phyloP scores from a whole-genome alignment of 805 yeast species.

The Candida patagonica region DNA sequence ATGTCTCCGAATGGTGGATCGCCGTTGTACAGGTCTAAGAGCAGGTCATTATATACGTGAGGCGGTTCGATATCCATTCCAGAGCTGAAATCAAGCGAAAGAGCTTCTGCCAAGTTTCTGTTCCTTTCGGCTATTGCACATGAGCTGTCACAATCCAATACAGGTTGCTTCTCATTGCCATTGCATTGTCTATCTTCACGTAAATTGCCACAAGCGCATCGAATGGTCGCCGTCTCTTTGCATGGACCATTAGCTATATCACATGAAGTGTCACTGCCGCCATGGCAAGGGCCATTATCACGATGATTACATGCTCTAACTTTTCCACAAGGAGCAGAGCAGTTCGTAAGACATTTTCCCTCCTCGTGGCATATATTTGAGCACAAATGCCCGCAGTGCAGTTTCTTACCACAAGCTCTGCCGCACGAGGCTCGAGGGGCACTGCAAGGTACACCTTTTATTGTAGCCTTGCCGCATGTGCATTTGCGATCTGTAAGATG shows the following conservation, averaged over 20 bases:
- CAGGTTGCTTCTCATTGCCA: conserved; percentile 32
- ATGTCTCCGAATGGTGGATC: conserved; percentile 63
- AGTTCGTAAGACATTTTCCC: conserved; percentile 51
- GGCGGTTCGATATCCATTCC: conserved; percentile 15
- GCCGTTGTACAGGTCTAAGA: conserved; percentile 38
- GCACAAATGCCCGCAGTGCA: conserved; percentile 48
- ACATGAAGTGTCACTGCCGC: conserved; percentile 26
- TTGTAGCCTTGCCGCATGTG: conserved; percentile 47
- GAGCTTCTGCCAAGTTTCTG: conserved; percentile 52
- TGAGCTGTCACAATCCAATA: conserved; percentile 56
- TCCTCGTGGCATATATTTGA: conserved; percentile 45
- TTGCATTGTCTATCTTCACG: conserved; percentile 43
- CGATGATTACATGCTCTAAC: conserved; percentile 57
- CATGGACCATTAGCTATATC: conserved; percentile 30
- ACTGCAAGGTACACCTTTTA: conserved; percentile 62
- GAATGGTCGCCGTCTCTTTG: conserved; percentile 38
- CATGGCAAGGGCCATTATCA: conserved; percentile 60
- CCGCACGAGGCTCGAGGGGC: conserved; percentile 62
- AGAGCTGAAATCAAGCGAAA: conserved; percentile 32
- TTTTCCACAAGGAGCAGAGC: conserved; percentile 51
- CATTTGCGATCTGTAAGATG: conserved; percentile 46
- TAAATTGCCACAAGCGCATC: conserved; percentile 60
- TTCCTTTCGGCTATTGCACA: conserved; percentile 59
- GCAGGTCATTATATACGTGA: conserved; percentile 38
- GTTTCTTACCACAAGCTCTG: conserved; percentile 43